These are phyloP conservation scores for Kluyveromyces dobzhanskii DNA, from an alignment of 805 yeast species.

Conservation along the genomic window DNA sequence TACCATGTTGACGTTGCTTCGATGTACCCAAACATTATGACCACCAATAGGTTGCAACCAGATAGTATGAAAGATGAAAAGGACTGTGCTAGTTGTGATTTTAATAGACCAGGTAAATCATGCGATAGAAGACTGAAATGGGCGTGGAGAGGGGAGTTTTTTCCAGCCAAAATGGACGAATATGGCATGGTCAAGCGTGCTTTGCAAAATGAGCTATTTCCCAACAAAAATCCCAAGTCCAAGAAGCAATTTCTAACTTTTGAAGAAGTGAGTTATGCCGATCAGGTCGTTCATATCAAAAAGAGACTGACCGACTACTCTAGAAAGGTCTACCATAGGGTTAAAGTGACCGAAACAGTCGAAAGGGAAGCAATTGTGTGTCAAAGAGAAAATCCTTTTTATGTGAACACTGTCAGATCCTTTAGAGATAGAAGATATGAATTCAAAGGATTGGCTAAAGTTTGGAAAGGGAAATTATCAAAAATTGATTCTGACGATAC, in stretches of 20 bases:
- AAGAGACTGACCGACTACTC: conserved; percentile 79
- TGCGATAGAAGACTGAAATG: conserved; percentile 90
- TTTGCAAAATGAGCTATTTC: conserved; percentile 68
- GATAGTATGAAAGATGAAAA: conserved; percentile 94
- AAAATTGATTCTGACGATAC: conserved; percentile 46
- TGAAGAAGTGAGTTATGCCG: conserved; percentile 67
- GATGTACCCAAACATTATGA: conserved; percentile 98
- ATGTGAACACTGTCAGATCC: conserved; percentile 86
- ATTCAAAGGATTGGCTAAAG: conserved; percentile 86
- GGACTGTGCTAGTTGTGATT: conserved; percentile 96
- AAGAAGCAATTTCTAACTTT: conserved; percentile 54
- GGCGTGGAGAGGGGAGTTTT: conserved; percentile 98
- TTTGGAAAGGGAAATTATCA: conserved; percentile 78
- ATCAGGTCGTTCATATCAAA: conserved; percentile 68
- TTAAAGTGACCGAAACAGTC: conserved; percentile 73
- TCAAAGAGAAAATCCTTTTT: conserved; percentile 95
- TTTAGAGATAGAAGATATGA: conserved; percentile 96
- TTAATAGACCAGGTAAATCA: conserved; percentile 86
- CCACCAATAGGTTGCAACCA: conserved; percentile 93
- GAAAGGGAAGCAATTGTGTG: conserved; percentile 92
- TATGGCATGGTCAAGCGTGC: conserved; percentile 84
- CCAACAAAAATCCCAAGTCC: conserved; percentile 47
- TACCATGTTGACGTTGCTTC: conserved; percentile 99
- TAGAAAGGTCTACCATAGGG: conserved; percentile 72
- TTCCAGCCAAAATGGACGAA: conserved; percentile 85